Percentiles rank a stretch among this genome's conserved stretches.
These are phyloP conservation scores for Stephanodiscus triporus DNA, from an alignment of 108 stramenopile genomes.

Conservation along the genomic window DNA sequence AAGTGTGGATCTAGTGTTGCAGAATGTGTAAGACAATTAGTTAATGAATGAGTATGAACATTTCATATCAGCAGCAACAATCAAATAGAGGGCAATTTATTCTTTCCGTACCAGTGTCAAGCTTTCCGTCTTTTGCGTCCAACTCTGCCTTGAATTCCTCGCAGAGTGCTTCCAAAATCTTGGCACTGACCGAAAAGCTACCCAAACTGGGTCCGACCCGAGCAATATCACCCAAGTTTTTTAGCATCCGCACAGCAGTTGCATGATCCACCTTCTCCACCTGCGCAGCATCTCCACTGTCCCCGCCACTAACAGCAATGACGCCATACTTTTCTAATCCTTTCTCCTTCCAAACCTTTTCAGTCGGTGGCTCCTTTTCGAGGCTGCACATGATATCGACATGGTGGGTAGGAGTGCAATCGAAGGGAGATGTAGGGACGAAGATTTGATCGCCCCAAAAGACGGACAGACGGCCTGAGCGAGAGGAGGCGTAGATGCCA, in stretches of 20 bases:
- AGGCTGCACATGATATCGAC: slow-evolving; percentile 97
- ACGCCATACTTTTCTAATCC: slow-evolving; percentile 98
- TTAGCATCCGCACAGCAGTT: slow-evolving; percentile 93
- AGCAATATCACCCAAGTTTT: slow-evolving; percentile 84
- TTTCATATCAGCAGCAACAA: background rate
- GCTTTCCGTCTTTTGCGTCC: slow-evolving; percentile 83
- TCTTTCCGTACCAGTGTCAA: slow-evolving; percentile 46
- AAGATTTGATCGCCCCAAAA: slow-evolving; percentile 99
- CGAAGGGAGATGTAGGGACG: slow-evolving; percentile 82
- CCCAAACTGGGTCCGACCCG: slow-evolving; percentile 95
- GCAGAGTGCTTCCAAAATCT: slow-evolving; percentile 83
- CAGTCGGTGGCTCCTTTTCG: slow-evolving; percentile 85
- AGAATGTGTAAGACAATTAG: background rate
- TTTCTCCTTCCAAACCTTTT: slow-evolving; percentile 88
- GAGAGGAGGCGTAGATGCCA: slow-evolving; percentile 93
- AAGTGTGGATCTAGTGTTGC: slow-evolving; percentile 95
- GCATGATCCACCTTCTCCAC: slow-evolving; percentile 98
- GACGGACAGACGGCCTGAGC: slow-evolving; percentile 92
- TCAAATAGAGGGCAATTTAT: background rate
- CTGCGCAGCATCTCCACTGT: slow-evolving; percentile 92
- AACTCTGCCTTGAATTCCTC: slow-evolving; percentile 88
- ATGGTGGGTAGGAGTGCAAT: slow-evolving; percentile 89
- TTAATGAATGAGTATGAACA: background rate
- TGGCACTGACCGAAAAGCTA: slow-evolving; percentile 90
- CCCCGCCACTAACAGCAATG: slow-evolving; percentile 85